These are phyloP conservation scores for Dothistroma pini DNA, from an alignment of 2,329 filamentous ascomycete species.

Conservation along the genomic window DNA sequence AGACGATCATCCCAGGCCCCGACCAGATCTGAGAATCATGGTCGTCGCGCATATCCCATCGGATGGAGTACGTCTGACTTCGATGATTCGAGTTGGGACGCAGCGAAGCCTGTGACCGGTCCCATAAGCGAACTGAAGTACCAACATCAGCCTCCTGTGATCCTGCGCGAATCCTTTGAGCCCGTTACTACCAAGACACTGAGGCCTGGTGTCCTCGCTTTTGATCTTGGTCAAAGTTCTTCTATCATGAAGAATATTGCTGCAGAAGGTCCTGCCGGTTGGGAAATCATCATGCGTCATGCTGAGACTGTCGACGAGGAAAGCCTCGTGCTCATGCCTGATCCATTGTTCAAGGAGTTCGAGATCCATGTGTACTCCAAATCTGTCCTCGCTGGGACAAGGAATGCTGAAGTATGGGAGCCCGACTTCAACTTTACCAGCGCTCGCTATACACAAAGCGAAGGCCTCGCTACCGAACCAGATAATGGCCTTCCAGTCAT, in stretches of 20 bases:
- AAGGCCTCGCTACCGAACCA: slow-evolving; percentile 33
- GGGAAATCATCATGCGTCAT: slow-evolving; percentile 33
- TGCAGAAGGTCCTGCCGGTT: slow-evolving; percentile 29
- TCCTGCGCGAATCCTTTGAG: slow-evolving; percentile 37
- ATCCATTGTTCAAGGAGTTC: slow-evolving; percentile 40
- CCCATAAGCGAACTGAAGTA: slow-evolving; percentile 40
- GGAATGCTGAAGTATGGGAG: slow-evolving; percentile 34
- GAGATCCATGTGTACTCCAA: slow-evolving; percentile 41
- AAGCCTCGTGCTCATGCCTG: slow-evolving; percentile 41
- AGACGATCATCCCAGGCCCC: slow-evolving; percentile 40
- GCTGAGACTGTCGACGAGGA: slow-evolving; percentile 33
- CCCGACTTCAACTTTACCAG: slow-evolving; percentile 45
- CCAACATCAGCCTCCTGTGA: slow-evolving; percentile 41
- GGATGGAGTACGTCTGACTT: slow-evolving; percentile 36
- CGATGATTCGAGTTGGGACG: slow-evolving; percentile 33
- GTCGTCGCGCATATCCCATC: slow-evolving; percentile 34
- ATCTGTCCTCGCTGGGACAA: slow-evolving; percentile 34
- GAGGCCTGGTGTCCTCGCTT: slow-evolving; percentile 29
- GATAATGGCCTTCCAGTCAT: slow-evolving; percentile 34
- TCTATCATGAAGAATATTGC: slow-evolving; percentile 34
- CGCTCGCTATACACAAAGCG: slow-evolving; percentile 42
- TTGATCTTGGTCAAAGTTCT: slow-evolving; percentile 36
- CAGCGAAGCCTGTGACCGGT: slow-evolving; percentile 39
- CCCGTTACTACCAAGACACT: slow-evolving; percentile 27
- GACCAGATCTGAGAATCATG: slow-evolving; percentile 41